Percentiles rank a stretch among this genome's conserved stretches.
phyloP scores from a whole-genome alignment of 1,284 basidiomycete species.

The Ceratorhiza oryzae-sativae region DNA sequence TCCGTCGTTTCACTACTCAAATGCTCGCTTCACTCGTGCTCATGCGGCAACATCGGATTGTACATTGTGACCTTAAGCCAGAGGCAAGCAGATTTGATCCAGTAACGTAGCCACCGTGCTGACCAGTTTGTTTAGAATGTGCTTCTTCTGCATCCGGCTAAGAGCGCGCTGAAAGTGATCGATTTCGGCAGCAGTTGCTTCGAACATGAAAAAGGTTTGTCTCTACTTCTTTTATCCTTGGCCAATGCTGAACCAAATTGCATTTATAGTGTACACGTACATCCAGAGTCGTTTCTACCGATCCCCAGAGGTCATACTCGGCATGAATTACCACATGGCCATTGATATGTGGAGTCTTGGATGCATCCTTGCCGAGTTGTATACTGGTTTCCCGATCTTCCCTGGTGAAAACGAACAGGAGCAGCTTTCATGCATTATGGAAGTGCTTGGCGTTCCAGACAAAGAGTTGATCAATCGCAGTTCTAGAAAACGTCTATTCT shows the following conservation, averaged over 20 bases:
- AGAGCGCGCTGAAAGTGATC: conserved; percentile 97
- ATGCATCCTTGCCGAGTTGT: conserved; percentile 96
- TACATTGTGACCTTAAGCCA: conserved; percentile 99
- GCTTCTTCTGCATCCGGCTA: conserved; percentile 90
- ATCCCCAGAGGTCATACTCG: conserved; percentile 92
- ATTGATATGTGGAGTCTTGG: conserved; percentile 99
- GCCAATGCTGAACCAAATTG: not conserved
- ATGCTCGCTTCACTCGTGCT: conserved; percentile 90
- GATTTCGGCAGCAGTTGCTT: conserved; percentile 99
- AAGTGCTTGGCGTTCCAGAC: conserved; percentile 95
- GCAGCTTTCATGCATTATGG: conserved; percentile 99
- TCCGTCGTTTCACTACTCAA: conserved; percentile 95
- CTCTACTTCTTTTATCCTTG: conserved; percentile 47
- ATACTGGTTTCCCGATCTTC: conserved; percentile 99
- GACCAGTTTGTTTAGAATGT: conserved; percentile 73
- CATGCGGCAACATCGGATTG: conserved; percentile 96
- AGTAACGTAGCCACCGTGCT: not conserved
- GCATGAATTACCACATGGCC: conserved; percentile 94
- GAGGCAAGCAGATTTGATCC: conserved; percentile 68
- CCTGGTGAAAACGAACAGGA: conserved; percentile 99
- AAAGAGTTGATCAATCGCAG: conserved; percentile 94
- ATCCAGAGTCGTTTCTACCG: conserved; percentile 98
- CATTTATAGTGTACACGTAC: conserved; percentile 86
- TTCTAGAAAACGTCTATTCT: conserved; percentile 94
- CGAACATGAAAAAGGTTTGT: conserved; percentile 94